Evolutionary conservation across 768 basidiomycete species (phyloP), one percentile per base, ranked within the genome.

Genomic region (Lactarius indigo): DNA sequence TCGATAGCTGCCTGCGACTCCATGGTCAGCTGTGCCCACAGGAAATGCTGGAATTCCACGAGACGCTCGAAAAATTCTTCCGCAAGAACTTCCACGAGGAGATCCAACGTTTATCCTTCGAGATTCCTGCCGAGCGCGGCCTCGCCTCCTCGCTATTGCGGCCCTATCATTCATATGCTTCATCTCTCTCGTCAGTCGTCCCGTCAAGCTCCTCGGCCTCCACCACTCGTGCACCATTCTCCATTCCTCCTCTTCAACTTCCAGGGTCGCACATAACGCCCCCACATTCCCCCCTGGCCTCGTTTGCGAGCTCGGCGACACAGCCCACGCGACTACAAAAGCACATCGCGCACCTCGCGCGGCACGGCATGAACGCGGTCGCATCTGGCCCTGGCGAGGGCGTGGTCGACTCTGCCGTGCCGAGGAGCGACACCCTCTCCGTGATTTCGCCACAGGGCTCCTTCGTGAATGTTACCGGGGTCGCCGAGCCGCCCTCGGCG

Each of bases 11-110:
- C 73, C 81, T 98, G 61, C 86, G 85, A 71, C 82, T 98, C 6
- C 95, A 98, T 74, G 87, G 87, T 2, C 82, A 86, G 55, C 78
- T 96, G 35, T 95, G 94, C 74, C 86, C 92, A 0, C 84, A 86
- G 15, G 94, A 95, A 75, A 96, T 97, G 84, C 78, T 90, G n/a
- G 84, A 87, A 5, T 98, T 98, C 83, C 96, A 98, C 74, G 88
- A 89, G 66, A 94, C 93, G 0, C 81, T 98, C 55, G 89, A 92
- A 74, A 87, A 84, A 68, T 90, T 94, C 76, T 94, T 93, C 81
- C 84, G 81, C 63, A 91, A 89, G 76, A 92, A 92, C 73, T 94
- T 92, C 78, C 76, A 84, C 4, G 92, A 94, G 42, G 92, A 94
- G 74, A 89, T 94, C 55, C 83, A 84, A 59, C 85, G 90, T 5